phyloP scores from a whole-genome alignment of 306 rosid genomes.

The Glycine tomentella region DNA sequence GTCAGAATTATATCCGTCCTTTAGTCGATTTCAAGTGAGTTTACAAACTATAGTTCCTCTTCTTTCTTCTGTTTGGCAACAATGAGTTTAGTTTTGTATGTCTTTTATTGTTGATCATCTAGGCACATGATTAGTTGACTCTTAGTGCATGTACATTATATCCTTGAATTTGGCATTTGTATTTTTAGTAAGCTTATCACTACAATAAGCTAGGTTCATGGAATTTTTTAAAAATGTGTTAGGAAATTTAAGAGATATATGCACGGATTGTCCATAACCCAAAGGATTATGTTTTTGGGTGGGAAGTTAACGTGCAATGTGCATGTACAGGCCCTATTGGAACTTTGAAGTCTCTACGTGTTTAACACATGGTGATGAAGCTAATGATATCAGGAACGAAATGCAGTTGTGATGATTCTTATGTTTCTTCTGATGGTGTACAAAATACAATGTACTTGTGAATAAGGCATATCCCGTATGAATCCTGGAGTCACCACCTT shows the following conservation, averaged over 20 bases:
- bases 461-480: slow-evolving; percentile 5
- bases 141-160: slow-evolving; percentile 15
- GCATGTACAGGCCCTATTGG: slow-evolving; percentile 23
- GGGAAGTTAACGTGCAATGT: slow-evolving; percentile 10
- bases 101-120: slow-evolving; percentile 18
- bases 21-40: slow-evolving; percentile 87
- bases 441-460: background rate
- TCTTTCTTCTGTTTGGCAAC: slow-evolving; percentile 39
- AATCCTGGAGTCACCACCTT: slow-evolving; percentile 6
- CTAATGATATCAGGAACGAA: background rate
- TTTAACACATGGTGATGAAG: slow-evolving; percentile 30
- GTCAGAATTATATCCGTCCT: slow-evolving; percentile 95
- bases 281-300: slow-evolving; percentile 23
- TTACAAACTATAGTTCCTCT: slow-evolving; percentile 42
- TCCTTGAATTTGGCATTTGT: background rate
- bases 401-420: slow-evolving; percentile 34
- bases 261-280: slow-evolving; percentile 29
- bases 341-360: slow-evolving; percentile 19
- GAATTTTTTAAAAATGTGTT: slow-evolving; percentile 8
- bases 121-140: background rate
- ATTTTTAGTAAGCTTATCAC: slow-evolving; percentile 28
- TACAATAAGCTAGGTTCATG: background rate
- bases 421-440: slow-evolving; percentile 15
- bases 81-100: slow-evolving; percentile 38
- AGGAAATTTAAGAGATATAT: slow-evolving; percentile 1